phyloP scores from a whole-genome alignment of 345 rosid genomes.

The Barbarea vulgaris region DNA sequence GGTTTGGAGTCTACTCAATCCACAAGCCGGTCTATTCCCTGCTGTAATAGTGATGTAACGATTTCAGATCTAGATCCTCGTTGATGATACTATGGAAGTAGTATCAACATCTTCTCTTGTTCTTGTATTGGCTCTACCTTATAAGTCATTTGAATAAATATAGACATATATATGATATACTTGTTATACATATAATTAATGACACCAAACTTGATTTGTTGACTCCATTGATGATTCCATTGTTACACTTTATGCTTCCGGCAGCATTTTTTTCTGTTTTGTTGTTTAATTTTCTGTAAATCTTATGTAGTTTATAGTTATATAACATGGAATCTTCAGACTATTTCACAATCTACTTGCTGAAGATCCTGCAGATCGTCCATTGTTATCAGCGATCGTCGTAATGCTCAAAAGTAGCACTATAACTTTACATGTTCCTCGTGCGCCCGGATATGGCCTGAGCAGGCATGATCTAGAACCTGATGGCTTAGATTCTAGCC shows the following conservation, averaged over 20 bases:
- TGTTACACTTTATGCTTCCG: too few species aligned
- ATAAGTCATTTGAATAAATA: not conserved
- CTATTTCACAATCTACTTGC: too few species aligned
- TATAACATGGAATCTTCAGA: too few species aligned
- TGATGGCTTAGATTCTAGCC: not conserved
- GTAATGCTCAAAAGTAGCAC: constrained; percentile 45
- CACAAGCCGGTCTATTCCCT: not conserved
- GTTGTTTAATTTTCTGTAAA: too few species aligned
- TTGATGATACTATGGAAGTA: not conserved
- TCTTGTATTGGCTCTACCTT: not conserved
- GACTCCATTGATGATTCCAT: too few species aligned
- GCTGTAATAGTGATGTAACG: constrained; percentile 5
- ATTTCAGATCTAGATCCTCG: constrained; percentile 17
- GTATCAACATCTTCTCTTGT: not conserved
- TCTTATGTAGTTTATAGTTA: too few species aligned
- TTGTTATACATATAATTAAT: too few species aligned
- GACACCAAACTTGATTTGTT: too few species aligned
- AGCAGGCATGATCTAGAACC: not conserved
- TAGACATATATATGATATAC: too few species aligned
- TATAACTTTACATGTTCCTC: constrained; percentile 36
- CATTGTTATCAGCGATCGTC: constrained; percentile 39
- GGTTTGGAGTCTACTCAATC: not conserved
- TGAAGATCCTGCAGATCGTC: too few species aligned
- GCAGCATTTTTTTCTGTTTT: too few species aligned
- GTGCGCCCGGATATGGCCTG: constrained; percentile 25